A percentile compares a stretch with the other conserved stretches of the same genome.
phyloP scores from a whole-genome alignment of 2,329 filamentous ascomycete genomes.

The Neonectria magnoliae region DNA sequence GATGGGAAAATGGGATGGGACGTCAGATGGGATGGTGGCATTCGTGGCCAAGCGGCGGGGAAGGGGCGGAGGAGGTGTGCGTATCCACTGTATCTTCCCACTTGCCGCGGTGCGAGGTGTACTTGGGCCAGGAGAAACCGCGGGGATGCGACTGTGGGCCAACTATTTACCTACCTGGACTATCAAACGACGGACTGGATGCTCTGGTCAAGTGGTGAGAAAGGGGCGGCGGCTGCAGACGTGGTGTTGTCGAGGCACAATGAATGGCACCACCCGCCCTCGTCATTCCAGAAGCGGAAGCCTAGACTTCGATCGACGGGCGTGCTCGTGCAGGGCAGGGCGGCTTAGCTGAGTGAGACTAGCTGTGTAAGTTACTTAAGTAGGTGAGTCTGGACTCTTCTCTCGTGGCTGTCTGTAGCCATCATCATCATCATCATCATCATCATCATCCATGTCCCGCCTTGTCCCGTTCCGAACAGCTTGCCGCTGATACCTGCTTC shows the following conservation, averaged over 20 bases:
- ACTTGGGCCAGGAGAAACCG: neutral
- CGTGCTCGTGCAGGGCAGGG: neutral
- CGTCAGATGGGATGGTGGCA: neutral
- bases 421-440: too few species aligned
- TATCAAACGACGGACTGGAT: neutral
- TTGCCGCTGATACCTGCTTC: constrained; percentile 7
- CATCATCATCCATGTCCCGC: neutral
- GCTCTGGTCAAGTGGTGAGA: neutral
- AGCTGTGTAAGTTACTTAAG: too few species aligned
- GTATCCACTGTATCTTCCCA: neutral
- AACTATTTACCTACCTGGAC: neutral
- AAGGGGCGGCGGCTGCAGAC: constrained; percentile 25
- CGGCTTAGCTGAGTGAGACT: too few species aligned
- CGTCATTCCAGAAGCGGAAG: constrained; percentile 4
- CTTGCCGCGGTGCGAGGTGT: neutral
- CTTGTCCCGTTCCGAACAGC: neutral
- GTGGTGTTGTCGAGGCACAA: constrained; percentile 35
- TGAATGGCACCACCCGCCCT: constrained; percentile 40
- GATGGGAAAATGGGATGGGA: neutral
- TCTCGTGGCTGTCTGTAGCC: neutral
- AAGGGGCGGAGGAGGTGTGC: neutral
- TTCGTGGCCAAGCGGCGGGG: constrained; percentile 1
- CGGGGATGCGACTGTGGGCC: constrained; percentile 20
- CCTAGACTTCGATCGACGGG: neutral
- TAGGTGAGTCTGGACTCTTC: neutral